Conservation (phyloP, 805 yeast species). For the Wickerhamomyces chambardii region DNA sequence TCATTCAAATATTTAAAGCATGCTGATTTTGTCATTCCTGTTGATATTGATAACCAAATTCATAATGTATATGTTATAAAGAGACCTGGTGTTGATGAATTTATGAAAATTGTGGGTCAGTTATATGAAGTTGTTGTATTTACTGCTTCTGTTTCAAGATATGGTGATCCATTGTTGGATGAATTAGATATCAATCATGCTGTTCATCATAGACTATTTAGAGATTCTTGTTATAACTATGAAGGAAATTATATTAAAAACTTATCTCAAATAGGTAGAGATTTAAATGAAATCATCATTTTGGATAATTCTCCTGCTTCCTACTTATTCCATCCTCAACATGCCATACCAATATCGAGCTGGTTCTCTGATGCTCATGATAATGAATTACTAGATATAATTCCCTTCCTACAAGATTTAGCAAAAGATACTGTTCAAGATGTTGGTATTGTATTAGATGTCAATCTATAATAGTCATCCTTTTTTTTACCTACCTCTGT, state of each 20-base stretch:
- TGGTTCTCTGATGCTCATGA: constrained; percentile 99
- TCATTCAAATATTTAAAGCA: constrained; percentile 86
- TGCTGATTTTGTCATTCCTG: constrained; percentile 96
- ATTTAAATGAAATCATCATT: constrained; percentile 75
- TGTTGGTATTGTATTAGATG: constrained; percentile 80
- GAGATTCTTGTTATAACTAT: constrained; percentile 90
- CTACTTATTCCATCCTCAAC: constrained; percentile 96
- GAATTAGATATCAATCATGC: constrained; percentile 68
- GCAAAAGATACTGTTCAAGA: constrained; percentile 69
- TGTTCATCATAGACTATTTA: constrained; percentile 84
- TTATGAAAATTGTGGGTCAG: constrained; percentile 73
- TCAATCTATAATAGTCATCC: constrained; percentile 33
- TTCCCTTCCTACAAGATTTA: constrained; percentile 85
- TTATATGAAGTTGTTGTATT: constrained; percentile 92
- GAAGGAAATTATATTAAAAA: constrained; percentile 95
- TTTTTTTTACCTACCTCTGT: no score
- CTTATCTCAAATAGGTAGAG: constrained; percentile 89
- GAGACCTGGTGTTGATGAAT: constrained; percentile 97
- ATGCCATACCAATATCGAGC: constrained; percentile 92
- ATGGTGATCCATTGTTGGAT: constrained; percentile 93
- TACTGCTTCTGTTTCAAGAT: constrained; percentile 92
- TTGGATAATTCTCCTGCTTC: constrained; percentile 98
- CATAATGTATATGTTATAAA: constrained; percentile 96
- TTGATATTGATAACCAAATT: constrained; percentile 85
- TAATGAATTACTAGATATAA: constrained; percentile 83